phyloP scores from a whole-genome alignment of 78 protist species.

The Chrysochromulina parva region DNA sequence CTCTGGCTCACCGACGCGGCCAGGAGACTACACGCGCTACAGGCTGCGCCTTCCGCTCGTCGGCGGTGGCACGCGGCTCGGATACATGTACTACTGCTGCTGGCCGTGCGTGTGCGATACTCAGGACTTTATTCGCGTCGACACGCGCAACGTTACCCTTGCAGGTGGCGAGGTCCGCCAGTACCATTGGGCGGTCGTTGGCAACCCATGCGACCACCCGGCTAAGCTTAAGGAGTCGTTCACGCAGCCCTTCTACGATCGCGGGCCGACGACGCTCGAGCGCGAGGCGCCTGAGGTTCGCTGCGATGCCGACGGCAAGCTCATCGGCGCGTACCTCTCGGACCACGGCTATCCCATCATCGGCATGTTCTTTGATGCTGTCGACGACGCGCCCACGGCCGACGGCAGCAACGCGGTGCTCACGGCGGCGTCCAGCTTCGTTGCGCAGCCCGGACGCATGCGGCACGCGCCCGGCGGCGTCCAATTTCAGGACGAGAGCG shows the following conservation, averaged over 20 bases:
- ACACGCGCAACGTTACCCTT: background rate
- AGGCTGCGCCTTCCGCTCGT: background rate
- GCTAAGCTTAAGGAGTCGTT: constrained; percentile 14
- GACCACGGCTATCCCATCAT: background rate
- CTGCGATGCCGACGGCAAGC: background rate
- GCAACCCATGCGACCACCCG: background rate
- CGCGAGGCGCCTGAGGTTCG: too few relatives aligned
- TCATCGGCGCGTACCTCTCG: background rate
- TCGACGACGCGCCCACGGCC: too few relatives aligned
- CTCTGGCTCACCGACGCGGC: constrained; percentile 14
- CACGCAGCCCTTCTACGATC: background rate
- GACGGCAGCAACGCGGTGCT: too few relatives aligned
- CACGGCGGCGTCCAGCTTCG: too few relatives aligned
- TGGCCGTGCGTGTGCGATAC: constrained; percentile 45
- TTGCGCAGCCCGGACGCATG: too few relatives aligned
- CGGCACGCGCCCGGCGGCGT: too few relatives aligned
- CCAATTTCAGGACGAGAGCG: background rate
- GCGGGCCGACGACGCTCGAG: too few relatives aligned
- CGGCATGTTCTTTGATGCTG: background rate
- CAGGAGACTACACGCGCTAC: constrained; percentile 36
- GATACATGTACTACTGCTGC: constrained; percentile 49
- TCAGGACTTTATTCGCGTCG: constrained; percentile 33
- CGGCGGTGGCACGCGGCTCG: background rate
- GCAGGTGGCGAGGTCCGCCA: background rate
- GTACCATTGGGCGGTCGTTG: constrained; percentile 2